These are phyloP conservation scores for Pachysandra terminalis DNA, from an alignment of 164 flowering plant species.

Conservation along the genomic window DNA sequence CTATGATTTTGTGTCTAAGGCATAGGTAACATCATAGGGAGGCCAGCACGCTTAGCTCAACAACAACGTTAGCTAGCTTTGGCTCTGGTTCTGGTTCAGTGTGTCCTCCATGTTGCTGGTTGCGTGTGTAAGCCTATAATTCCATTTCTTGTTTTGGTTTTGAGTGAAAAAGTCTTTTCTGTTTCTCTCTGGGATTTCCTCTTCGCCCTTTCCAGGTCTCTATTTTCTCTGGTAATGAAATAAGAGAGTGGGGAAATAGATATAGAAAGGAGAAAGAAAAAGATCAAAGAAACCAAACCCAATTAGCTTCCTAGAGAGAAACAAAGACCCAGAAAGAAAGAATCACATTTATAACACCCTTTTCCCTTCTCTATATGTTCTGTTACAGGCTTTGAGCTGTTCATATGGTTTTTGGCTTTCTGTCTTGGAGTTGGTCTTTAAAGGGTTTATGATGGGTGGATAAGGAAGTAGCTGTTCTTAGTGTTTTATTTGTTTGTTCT, in stretches of 20 bases:
- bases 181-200: not conserved
- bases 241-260: not conserved
- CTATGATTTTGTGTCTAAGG: no score
- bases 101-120: slow-evolving; percentile 13
- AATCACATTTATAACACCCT: not conserved
- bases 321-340: not conserved
- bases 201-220: slow-evolving; percentile 1
- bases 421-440: not conserved
- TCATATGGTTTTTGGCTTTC: slow-evolving; percentile 4
- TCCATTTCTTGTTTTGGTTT: slow-evolving; percentile 30
- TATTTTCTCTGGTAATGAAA: not conserved
- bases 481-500: not conserved
- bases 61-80: slow-evolving; percentile 14
- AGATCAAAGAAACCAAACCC: not conserved
- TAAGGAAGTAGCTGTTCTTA: not conserved
- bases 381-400: not conserved
- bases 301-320: not conserved
- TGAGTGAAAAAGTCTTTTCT: slow-evolving; percentile 33
- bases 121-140: slow-evolving; percentile 44
- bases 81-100: not conserved
- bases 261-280: no score
- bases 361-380: slow-evolving; percentile 2
- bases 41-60: slow-evolving; percentile 16
- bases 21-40: not conserved
- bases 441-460: not conserved